Evolutionary conservation across 306 rosid species (phyloP), one percentile per base, ranked within the genome.

Genomic region (Ormosia semicastrata): DNA sequence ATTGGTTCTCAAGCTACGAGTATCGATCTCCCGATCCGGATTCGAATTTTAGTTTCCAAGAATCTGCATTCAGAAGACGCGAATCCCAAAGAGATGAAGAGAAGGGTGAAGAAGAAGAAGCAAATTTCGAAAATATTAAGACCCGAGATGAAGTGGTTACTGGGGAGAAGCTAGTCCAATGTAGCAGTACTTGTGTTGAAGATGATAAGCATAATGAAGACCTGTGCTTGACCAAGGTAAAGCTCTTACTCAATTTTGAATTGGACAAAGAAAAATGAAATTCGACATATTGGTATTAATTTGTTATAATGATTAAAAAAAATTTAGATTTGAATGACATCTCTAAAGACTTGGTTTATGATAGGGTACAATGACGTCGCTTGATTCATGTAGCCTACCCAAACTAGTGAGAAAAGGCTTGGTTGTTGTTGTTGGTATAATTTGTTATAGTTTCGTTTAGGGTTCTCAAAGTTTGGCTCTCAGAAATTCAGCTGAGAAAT

Each of bases 1-100:
- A 87, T 41, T 93, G 95, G 98, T 89, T 95, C 80, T 85, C 90
- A 43, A 95, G 92, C 88, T 95, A 95, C 29, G 75, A 74, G 58
- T 95, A 95, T 52, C 86, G 78, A 13, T 88, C 98, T 58, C 97
- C 98, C 29, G 73, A 18, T 24, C 82, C 79, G 36, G 91, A 86
- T 69, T 89, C 87, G 1, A 54, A 57, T 80, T 83, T 87, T 4
- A 52, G 57, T 50, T 62, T 87, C 2, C 78, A 77, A 13, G 89
- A 80, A 12, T 83, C 86, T 12, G 75, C 60, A 68, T 68, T 49
- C 4, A 11, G 46, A 40, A 87, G 11, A 33, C 13, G n/a, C 24
- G 81, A 59, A 47, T 43, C 74, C 3, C 63, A n/a, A 36, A 72
- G 30, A 29, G 73, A 78, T 41, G 78, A 47, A 10, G 59, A 77